Base-by-base conservation (phyloP, 208 protist species). In the Borovskyia barvae region DNA sequence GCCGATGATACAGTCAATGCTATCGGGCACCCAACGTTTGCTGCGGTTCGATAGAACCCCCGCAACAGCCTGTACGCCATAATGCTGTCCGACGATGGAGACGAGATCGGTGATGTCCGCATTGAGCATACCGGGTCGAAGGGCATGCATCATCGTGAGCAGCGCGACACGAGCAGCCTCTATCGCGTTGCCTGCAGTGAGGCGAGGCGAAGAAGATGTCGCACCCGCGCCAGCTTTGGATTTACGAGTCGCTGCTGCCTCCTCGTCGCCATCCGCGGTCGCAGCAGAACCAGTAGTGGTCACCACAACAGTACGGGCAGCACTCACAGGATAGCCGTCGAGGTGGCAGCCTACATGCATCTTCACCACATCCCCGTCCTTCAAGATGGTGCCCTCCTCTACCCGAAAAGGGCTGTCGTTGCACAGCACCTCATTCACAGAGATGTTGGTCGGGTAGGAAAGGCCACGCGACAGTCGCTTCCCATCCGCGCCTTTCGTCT, bases 401-500 rank as follows among this genome's bases (percentile, higher is more conserved):
- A 55, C 67, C 19, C 68, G 64, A 41, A 98, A 82, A 1, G 98
- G 98, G 15, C 93, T 96, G 77, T 94, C 97, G 79, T 99, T 97
- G 64, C 97, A 98, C 45, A 97, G 84, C 48, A 81, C 74, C 65
- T 99, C 93, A 77, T 99, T 99, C 30, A 99, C 84, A 20, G 96
- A 98, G 40, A 99, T 61, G 74, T 97, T 99, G 4, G 97, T 99
- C 49, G 98, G 98, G 81, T 99, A 99, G 28, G 94, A 87, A 25
- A 99, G 68, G 41, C 98, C 98, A 33, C 95, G 94, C 28, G 66
- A 29, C 32, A 92, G 66, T 26, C 69, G 72, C 30, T 75, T 80
- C 20, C 78, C 77, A 28, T 87, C 68, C 22, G 66, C 73, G 46
- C 82, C 74, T 62, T 90, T 86, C 8, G 72, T 75, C 70, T 92